These are phyloP conservation scores for Apocynum venetum DNA, from an alignment of 257 asterid species.

Conservation along the genomic window DNA sequence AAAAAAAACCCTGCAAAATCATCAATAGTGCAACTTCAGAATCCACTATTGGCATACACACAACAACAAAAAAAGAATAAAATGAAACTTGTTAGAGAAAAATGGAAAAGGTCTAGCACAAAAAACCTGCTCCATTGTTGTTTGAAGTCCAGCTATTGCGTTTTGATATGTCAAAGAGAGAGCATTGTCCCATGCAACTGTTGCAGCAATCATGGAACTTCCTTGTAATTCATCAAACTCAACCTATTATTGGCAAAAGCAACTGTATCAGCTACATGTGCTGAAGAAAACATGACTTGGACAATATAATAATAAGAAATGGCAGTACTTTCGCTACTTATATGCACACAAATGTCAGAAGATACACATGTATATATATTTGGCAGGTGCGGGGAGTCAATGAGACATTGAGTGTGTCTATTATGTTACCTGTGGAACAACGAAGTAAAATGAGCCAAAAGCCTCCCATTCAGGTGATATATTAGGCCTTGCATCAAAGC, in stretches of 20 bases:
- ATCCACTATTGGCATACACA: neutral
- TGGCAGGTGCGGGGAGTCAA: neutral
- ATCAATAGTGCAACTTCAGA: neutral
- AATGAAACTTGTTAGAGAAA: neutral
- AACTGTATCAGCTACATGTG: neutral
- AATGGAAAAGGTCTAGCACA: neutral
- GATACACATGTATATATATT: neutral
- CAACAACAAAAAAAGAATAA: neutral
- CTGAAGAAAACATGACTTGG: neutral
- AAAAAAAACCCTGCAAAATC: neutral
- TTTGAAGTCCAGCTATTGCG: constrained; percentile 68
- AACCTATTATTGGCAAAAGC: constrained; percentile 17
- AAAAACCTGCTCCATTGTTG: constrained; percentile 65
- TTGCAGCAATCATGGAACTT: constrained; percentile 87
- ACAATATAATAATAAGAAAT: neutral
- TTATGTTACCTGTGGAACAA: constrained; percentile 83
- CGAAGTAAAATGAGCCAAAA: constrained; percentile 87
- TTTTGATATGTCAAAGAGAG: constrained; percentile 55
- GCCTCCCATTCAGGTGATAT: constrained; percentile 77
- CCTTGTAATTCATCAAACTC: constrained; percentile 90
- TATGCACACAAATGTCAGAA: too few species aligned
- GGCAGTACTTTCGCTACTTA: neutral
- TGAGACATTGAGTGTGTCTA: neutral
- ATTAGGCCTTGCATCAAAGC: constrained; percentile 63
- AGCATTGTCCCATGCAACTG: constrained; percentile 87